Evolutionary conservation across 768 basidiomycete species (phyloP).

Genomic region (Tylopilus subfusipes): DNA sequence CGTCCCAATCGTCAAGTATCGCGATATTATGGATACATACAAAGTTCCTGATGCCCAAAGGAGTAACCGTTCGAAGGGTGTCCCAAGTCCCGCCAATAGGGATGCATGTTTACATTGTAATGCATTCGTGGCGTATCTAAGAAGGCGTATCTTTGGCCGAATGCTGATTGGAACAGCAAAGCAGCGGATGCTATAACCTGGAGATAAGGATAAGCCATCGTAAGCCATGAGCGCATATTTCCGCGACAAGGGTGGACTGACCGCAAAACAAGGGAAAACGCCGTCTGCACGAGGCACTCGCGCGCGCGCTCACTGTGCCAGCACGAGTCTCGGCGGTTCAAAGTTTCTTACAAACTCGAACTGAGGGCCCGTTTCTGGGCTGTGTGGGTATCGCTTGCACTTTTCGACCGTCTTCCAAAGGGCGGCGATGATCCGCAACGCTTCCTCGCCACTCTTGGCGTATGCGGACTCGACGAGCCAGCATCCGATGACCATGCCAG

Average conservation of each 20-base stretch:
- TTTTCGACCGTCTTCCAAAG: constrained; percentile 79
- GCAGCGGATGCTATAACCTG: constrained; percentile 2
- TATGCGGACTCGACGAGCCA: constrained; percentile 70
- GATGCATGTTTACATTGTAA: constrained; percentile 30
- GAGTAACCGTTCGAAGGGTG: neutral
- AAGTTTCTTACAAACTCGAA: constrained; percentile 72
- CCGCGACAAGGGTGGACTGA: neutral
- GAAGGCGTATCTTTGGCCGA: neutral
- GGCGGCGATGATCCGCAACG: constrained; percentile 57
- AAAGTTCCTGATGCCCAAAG: constrained; percentile 6
- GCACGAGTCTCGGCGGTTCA: constrained; percentile 24
- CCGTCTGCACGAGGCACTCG: neutral
- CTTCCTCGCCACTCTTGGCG: constrained; percentile 61
- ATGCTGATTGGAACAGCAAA: neutral
- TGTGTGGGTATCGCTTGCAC: constrained; percentile 68
- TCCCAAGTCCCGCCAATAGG: constrained; percentile 14
- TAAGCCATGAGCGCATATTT: neutral
- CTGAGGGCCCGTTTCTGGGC: constrained; percentile 77
- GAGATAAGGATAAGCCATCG: neutral
- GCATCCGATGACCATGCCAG: constrained; percentile 62
- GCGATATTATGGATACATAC: constrained; percentile 24
- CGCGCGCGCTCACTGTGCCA: constrained; percentile 9
- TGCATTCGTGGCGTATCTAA: constrained; percentile 17
- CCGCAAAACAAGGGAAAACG: neutral
- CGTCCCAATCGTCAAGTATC: constrained; percentile 9